Percentiles rank a stretch among this genome's conserved stretches.
These are phyloP conservation scores for Penicillium steckii DNA, from an alignment of 495 filamentous ascomycete genomes.

Conservation along the genomic window DNA sequence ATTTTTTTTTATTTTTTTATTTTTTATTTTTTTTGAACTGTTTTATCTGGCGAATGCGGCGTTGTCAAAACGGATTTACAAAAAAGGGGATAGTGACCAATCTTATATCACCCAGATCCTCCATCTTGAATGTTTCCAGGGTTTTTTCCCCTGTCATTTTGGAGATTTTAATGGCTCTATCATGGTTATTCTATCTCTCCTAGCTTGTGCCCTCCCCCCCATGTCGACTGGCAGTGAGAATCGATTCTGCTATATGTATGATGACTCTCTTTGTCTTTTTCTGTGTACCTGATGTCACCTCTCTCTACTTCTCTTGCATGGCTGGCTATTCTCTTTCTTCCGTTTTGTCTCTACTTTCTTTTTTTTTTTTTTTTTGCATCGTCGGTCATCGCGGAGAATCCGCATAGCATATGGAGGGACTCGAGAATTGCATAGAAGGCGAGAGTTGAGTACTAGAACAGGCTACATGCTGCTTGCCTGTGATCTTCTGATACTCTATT, in stretches of 20 bases:
- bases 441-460: neutral
- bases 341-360: slow-evolving; percentile 1
- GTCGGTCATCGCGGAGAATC: neutral
- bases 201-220: neutral
- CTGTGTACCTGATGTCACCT: neutral
- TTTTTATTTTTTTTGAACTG: neutral
- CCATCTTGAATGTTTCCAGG: no score
- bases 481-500: no score
- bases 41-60: slow-evolving; percentile 10
- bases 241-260: slow-evolving; percentile 2
- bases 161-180: neutral
- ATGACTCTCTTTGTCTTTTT: neutral
- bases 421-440: slow-evolving; percentile 10
- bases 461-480: neutral
- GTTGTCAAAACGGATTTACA: slow-evolving; percentile 9
- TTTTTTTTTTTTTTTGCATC: slow-evolving; percentile 3
- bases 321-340: neutral
- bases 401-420: slow-evolving; percentile 10
- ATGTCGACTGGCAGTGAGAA: neutral
- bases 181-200: neutral
- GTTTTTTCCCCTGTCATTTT: neutral
- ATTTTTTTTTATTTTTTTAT: neutral
- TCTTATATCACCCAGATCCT: no score
- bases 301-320: slow-evolving; percentile 4
- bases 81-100: slow-evolving; percentile 12